These are phyloP conservation scores for Glycyrrhiza uralensis DNA, from an alignment of 306 rosid species.

Conservation along the genomic window DNA sequence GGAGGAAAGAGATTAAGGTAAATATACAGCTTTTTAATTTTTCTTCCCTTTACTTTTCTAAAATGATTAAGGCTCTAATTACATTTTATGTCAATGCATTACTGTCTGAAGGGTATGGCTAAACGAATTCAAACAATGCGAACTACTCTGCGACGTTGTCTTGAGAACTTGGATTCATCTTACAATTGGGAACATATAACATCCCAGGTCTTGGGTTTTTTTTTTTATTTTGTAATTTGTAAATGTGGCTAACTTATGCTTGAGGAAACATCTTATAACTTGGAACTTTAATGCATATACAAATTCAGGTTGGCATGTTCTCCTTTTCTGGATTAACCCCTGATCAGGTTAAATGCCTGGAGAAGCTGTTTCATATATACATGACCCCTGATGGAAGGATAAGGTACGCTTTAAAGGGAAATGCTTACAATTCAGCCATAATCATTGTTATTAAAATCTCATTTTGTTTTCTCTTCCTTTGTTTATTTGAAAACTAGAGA, in stretches of 20 bases:
- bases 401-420: conserved; percentile 37
- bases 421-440: neutral
- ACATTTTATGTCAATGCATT: neutral
- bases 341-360: conserved; percentile 46
- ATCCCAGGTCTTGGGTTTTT: conserved; percentile 51
- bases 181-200: conserved; percentile 76
- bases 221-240: neutral
- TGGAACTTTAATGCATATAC: neutral
- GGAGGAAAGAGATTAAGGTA: conserved; percentile 80
- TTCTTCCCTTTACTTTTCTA: neutral
- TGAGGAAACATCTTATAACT: conserved; percentile 1
- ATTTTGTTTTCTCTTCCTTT: neutral
- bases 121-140: conserved; percentile 69
- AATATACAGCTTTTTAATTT: neutral
- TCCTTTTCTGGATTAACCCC: conserved; percentile 74
- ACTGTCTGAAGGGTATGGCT: conserved; percentile 60
- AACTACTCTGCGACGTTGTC: conserved; percentile 43
- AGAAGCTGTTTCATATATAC: conserved; percentile 22
- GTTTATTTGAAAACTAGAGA: neutral
- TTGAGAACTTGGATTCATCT: conserved; percentile 63
- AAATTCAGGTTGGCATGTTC: conserved; percentile 78
- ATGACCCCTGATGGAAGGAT: conserved; percentile 32
- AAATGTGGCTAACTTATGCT: neutral
- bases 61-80: neutral
- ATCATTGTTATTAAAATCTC: neutral